These are phyloP conservation scores for Vitis vinifera DNA, from an alignment of 164 flowering plant genomes.

Conservation along the genomic window ASM3070453v1 NC_081810.1:19935001-19935500, in stretches of 20 bases:
- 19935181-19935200: constrained; percentile 52
- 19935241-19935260: constrained; percentile 33
- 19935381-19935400: constrained; percentile 6
- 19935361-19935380: background rate
- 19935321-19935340: constrained; percentile 11
- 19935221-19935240: constrained; percentile 57
- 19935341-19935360: constrained; percentile 7
- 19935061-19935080: constrained; percentile 70
- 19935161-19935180: constrained; percentile 64
- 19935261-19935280: constrained; percentile 10
- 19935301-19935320: constrained; percentile 9
- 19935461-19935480: constrained; percentile 4
- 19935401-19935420: constrained; percentile 5
- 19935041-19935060: constrained; percentile 70
- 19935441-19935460: constrained; percentile 11
- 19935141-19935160: constrained; percentile 64
- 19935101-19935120: constrained; percentile 68
- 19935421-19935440: constrained; percentile 11
- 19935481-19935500: constrained; percentile 11
- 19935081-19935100: constrained; percentile 62
- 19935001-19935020: constrained; percentile 91
- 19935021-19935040: constrained; percentile 70
- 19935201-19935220: constrained; percentile 49
- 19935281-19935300: constrained; percentile 8
- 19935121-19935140: constrained; percentile 41